Base-by-base conservation (phyloP, 768 basidiomycete genomes). In the Ramaria sp. region DNA sequence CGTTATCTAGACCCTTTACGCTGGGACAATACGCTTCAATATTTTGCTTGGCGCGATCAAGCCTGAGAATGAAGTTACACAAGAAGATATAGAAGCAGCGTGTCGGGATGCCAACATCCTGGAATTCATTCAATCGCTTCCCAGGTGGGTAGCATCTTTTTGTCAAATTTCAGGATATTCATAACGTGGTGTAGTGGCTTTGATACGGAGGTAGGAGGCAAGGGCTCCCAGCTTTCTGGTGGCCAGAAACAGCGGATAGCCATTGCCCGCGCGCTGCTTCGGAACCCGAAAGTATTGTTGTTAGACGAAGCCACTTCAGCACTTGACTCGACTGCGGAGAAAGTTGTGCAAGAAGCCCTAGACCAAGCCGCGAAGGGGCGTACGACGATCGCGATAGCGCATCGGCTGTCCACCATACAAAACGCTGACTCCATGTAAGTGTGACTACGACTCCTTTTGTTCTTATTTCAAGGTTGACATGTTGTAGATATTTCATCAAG, bases 361-460 rank as follows among this genome's bases (percentile, higher is more conserved):
- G 96, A 98, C 67, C 78, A 82, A 63, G 96, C 94, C 5, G 83
- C 92, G 2, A 87, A 82, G 70, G 94, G 93, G 38, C 79, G 95
- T 55, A 95, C 94, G 6, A 96, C 93, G 8, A 85, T 94, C 56
- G 88, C 94, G 15, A 95, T n/a, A n/a, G n/a, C n/a, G n/a, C n/a
- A n/a, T n/a, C n/a, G n/a, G n/a, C n/a, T n/a, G n/a, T n/a, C n/a
- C n/a, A n/a, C n/a, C n/a, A n/a, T n/a, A n/a, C n/a, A n/a, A n/a
- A n/a, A n/a, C n/a, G n/a, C n/a, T n/a, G n/a, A n/a, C n/a, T n/a
- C n/a, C n/a, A n/a, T n/a, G n/a, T n/a, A n/a, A n/a, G n/a, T n/a
- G n/a, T n/a, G n/a, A n/a, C n/a, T n/a, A n/a, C n/a, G n/a, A n/a
- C n/a, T n/a, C n/a, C n/a, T n/a, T n/a, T n/a, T n/a, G n/a, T n/a